phyloP scores from a whole-genome alignment of 768 basidiomycete genomes.

The Xerocomellus chrysenteron region DNA sequence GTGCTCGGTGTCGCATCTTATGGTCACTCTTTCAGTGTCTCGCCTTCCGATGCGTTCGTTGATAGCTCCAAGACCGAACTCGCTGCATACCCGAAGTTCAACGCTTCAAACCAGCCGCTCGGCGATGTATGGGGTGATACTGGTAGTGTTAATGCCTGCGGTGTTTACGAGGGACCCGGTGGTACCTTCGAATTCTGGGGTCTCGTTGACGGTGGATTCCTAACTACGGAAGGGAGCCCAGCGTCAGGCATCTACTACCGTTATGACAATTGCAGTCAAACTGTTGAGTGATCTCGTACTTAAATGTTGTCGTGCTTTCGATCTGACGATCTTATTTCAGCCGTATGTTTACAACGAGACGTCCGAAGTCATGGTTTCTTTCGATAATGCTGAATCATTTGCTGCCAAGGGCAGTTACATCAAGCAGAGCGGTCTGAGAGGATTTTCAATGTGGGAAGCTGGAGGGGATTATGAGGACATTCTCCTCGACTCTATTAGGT shows the following conservation, averaged over 20 bases:
- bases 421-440: slow-evolving; percentile 49
- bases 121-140: slow-evolving; percentile 58
- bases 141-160: slow-evolving; percentile 55
- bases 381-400: slow-evolving; percentile 61
- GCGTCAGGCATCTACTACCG: slow-evolving; percentile 49
- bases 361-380: slow-evolving; percentile 60
- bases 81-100: slow-evolving; percentile 49
- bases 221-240: slow-evolving; percentile 32
- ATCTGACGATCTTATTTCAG: slow-evolving; percentile 36
- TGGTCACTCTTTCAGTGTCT: slow-evolving; percentile 67
- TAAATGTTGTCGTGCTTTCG: background rate
- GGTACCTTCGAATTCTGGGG: slow-evolving; percentile 64
- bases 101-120: slow-evolving; percentile 40
- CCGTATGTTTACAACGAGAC: slow-evolving; percentile 63
- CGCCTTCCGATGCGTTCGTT: slow-evolving; percentile 37
- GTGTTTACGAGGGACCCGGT: slow-evolving; percentile 41
- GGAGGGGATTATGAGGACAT: slow-evolving; percentile 63
- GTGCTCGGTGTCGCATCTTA: slow-evolving; percentile 82
- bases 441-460: slow-evolving; percentile 74
- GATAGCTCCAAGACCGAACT: slow-evolving; percentile 37
- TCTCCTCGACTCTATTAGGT: slow-evolving; percentile 55
- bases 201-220: slow-evolving; percentile 54
- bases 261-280: slow-evolving; percentile 72
- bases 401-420: slow-evolving; percentile 62
- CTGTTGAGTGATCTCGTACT: slow-evolving; percentile 43